Base-by-base conservation (phyloP, 2,329 filamentous ascomycete genomes). In the Ustulina deusta region DNA sequence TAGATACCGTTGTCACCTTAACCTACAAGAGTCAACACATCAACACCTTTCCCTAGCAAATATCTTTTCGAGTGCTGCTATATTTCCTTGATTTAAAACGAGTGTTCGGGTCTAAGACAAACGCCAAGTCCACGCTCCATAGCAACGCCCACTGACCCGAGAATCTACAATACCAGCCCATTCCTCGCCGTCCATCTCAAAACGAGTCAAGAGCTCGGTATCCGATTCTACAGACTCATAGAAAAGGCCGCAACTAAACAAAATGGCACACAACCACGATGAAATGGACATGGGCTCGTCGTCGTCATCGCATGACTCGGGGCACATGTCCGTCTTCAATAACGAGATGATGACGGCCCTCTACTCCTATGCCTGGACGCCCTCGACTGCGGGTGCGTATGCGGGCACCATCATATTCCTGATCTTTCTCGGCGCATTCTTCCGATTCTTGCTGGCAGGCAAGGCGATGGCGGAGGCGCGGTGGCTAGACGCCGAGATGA, bases 321-420 rank as follows among this genome's bases (percentile, higher is more conserved):
- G 75, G 74, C 74, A 73, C 62, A 86, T 85, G 84, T 79, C 80
- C 77, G 78, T 86, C 71, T 96, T 96, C 85, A 90, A 74, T 71
- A 87, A 79, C 69, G 74, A 81, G 65, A 81, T 79, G 56, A 73
- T 74, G 61, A 87, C 86, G 4, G 78, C 86, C 0, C 83, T 89
- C 67, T 89, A 82, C 82, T 90, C 92, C 17, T 78, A 81, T 25
- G 78, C 83, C 60, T 98, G 94, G 93, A 91, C 91, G 2, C 95
- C 95, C 5, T 81, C 77, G 32, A 90, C 82, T 40, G 82, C 85
- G 6, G 93, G 91, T 73, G 82, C 86, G 67, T 98, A 97, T 80
- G 93, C 93, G 1, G 95, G 89, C 63, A 97, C 93, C 32, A 97
- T 95, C 83, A 92, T 97, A 79, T 97, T 97, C 81, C 86, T 97